phyloP scores from a whole-genome alignment of 805 yeast species.

The Lipomyces chichibuensis region DNA sequence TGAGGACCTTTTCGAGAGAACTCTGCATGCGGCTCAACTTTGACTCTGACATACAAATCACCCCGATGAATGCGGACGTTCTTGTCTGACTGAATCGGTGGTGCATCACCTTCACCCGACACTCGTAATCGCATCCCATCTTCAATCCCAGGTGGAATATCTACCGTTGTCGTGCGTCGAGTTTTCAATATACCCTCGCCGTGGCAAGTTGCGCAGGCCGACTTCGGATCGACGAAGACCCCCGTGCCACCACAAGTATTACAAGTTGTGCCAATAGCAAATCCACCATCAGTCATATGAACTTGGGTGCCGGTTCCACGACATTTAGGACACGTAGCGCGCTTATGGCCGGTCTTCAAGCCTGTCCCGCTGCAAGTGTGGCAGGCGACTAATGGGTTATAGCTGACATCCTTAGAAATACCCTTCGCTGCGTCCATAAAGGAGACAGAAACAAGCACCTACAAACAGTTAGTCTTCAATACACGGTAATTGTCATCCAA shows the following conservation, averaged over 20 bases:
- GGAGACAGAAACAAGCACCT: constrained; percentile 65
- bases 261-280: constrained; percentile 96
- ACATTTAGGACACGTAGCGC: constrained; percentile 80
- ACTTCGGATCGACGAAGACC: constrained; percentile 65
- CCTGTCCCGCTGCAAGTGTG: constrained; percentile 83
- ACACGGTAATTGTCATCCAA: background rate
- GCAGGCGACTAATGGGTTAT: constrained; percentile 77
- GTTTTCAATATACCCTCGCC: constrained; percentile 83
- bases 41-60: constrained; percentile 80
- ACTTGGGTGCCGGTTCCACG: constrained; percentile 92
- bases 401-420: constrained; percentile 63
- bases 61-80: constrained; percentile 75
- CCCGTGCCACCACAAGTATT: constrained; percentile 86
- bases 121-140: constrained; percentile 86
- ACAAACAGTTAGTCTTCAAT: background rate
- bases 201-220: constrained; percentile 78
- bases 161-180: constrained; percentile 72
- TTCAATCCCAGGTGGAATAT: constrained; percentile 83
- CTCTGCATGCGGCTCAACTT: constrained; percentile 71
- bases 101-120: constrained; percentile 82
- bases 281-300: constrained; percentile 86
- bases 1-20: constrained; percentile 71
- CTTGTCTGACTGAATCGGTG: constrained; percentile 65
- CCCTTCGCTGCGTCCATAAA: constrained; percentile 92
- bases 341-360: constrained; percentile 70